These are phyloP conservation scores for Geotrichum macrosporum DNA, from an alignment of 1,139 yeast species.

Conservation along the genomic window DNA sequence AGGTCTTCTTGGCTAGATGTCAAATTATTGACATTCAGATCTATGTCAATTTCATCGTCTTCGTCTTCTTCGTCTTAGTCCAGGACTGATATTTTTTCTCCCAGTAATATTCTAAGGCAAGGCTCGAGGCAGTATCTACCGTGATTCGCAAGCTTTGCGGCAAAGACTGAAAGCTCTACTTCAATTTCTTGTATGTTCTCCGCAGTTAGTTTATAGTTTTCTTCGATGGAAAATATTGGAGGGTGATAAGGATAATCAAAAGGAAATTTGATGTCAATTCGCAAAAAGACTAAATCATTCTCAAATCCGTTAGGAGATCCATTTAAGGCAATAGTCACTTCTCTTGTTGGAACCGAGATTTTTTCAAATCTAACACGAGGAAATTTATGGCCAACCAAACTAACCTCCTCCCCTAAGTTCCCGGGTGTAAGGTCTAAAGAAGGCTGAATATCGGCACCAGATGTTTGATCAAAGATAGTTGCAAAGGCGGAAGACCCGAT, in stretches of 20 bases:
- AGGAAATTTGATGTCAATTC: conserved; percentile 69
- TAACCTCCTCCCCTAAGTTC: conserved; percentile 86
- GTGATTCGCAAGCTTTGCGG: conserved; percentile 52
- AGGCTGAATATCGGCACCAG: conserved; percentile 26
- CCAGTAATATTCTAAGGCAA: conserved; percentile 70
- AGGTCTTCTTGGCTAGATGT: background rate
- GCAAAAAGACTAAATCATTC: conserved; percentile 61
- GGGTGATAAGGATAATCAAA: conserved; percentile 60
- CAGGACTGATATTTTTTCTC: conserved; percentile 65
- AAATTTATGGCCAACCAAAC: conserved; percentile 82
- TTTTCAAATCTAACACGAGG: conserved; percentile 83
- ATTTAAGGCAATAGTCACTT: conserved; percentile 62
- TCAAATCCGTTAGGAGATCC: conserved; percentile 54
- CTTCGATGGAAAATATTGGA: conserved; percentile 68
- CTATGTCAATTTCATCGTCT: conserved; percentile 36
- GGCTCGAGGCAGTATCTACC: conserved; percentile 74
- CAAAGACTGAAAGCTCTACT: conserved; percentile 50
- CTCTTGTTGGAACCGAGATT: conserved; percentile 84
- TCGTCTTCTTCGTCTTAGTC: conserved; percentile 37
- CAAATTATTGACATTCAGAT: background rate
- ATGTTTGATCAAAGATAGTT: conserved; percentile 31
- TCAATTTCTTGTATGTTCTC: conserved; percentile 50
- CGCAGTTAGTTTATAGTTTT: conserved; percentile 60
- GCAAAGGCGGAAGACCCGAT: conserved; percentile 54
- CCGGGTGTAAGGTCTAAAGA: conserved; percentile 46